These are phyloP conservation scores for Haplosporangium gracile DNA, from an alignment of 192 early-diverging fungal genomes.

Conservation along the genomic window DNA sequence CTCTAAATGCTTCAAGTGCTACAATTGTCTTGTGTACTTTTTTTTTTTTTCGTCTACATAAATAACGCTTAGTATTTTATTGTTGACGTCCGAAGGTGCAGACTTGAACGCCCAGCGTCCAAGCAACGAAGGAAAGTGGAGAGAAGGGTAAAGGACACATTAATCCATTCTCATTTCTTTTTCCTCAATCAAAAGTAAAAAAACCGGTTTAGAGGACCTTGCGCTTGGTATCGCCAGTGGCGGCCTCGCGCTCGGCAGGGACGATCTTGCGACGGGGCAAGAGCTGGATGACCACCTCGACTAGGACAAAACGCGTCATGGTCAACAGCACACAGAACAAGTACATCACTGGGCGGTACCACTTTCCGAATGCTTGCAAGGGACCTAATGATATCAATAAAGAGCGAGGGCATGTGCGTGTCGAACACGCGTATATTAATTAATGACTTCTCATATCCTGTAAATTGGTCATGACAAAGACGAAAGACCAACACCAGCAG, in stretches of 20 bases:
- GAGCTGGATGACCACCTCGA: constrained; percentile 52
- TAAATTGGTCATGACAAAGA: not conserved
- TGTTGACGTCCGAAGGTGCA: too few species aligned
- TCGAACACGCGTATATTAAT: not conserved
- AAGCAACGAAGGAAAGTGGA: not conserved
- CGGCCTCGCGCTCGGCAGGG: not conserved
- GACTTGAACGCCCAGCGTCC: too few species aligned
- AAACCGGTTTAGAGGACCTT: constrained; percentile 17
- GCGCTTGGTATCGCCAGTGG: constrained; percentile 7
- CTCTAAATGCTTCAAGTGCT: too few species aligned
- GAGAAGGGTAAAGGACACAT: not conserved
- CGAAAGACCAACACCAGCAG: not conserved
- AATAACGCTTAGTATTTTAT: too few species aligned
- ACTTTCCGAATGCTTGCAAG: constrained; percentile 51
- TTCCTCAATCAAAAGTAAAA: not conserved
- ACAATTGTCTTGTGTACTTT: too few species aligned
- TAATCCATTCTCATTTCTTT: not conserved
- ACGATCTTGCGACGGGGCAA: constrained; percentile 38
- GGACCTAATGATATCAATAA: constrained; percentile 24
- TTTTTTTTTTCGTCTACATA: too few species aligned
- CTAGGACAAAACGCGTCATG: constrained; percentile 43
- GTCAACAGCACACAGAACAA: constrained; percentile 55
- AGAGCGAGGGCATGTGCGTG: not conserved
- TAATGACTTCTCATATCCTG: not conserved
- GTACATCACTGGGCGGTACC: constrained; percentile 60